These are phyloP conservation scores for Cardamine chenopodiifolia DNA, from an alignment of 345 rosid species.

Conservation along the genomic window DNA sequence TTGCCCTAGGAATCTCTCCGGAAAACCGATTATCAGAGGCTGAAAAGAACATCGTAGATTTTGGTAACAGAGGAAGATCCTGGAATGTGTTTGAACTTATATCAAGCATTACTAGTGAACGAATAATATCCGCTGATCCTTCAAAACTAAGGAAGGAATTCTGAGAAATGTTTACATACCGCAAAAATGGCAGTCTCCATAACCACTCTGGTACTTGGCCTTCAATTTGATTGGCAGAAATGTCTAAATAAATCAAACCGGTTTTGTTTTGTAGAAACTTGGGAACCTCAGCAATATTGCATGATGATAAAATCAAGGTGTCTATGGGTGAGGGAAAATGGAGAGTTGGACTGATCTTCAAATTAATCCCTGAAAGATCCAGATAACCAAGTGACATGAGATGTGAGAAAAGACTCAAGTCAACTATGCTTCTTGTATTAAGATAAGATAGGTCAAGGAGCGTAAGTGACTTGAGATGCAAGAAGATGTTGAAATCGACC, in stretches of 20 bases:
- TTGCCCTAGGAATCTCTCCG: constrained; percentile 7
- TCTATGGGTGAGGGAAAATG: not conserved
- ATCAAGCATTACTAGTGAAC: not conserved
- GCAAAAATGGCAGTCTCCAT: not conserved
- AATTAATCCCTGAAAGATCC: constrained; percentile 27
- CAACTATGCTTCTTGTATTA: constrained; percentile 28
- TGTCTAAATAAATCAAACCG: not conserved
- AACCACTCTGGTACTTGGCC: constrained; percentile 26
- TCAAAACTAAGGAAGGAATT: constrained; percentile 9
- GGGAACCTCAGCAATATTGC: constrained; percentile 35
- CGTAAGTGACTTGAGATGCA: constrained; percentile 1
- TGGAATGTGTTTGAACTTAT: constrained; percentile 30
- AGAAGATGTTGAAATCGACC: constrained; percentile 25
- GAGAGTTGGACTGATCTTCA: not conserved
- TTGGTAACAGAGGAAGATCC: constrained; percentile 11
- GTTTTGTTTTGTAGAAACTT: constrained; percentile 17
- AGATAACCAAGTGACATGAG: not conserved
- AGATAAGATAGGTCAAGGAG: constrained; percentile 14
- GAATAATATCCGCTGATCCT: constrained; percentile 23
- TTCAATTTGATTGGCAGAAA: constrained; percentile 36
- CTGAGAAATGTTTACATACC: constrained; percentile 23
- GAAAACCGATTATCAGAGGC: constrained; percentile 1
- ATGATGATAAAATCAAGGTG: not conserved
- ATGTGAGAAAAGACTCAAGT: constrained; percentile 1
- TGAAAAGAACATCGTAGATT: not conserved